Evolutionary conservation across 2,329 filamentous ascomycete species (phyloP).

Genomic region (Diaporthe helianthi): DNA sequence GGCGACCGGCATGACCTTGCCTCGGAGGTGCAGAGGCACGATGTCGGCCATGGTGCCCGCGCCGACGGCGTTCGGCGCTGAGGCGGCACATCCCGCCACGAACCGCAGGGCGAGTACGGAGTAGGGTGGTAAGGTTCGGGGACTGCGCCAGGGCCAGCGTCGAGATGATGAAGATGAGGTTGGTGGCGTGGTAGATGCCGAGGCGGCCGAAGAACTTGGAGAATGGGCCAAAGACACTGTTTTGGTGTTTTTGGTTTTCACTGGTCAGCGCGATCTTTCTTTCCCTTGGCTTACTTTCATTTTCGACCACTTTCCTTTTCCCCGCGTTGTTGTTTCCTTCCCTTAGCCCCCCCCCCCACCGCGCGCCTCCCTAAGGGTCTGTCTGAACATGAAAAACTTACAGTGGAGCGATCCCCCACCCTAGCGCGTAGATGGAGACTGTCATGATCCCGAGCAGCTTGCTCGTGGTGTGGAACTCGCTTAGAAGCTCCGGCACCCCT

Average conservation of each 20-base stretch:
- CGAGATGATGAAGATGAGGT: conserved; percentile 47
- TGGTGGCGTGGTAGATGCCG: conserved; percentile 51
- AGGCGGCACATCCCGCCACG: conserved; percentile 58
- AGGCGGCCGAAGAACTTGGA: conserved; percentile 53
- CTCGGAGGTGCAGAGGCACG: conserved; percentile 43
- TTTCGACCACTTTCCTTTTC: not conserved
- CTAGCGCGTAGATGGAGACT: conserved; percentile 72
- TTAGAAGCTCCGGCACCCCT: conserved; percentile 67
- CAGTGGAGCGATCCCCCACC: conserved; percentile 65
- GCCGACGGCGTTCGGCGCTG: conserved; percentile 59
- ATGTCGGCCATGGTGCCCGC: conserved; percentile 55
- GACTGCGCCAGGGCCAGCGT: conserved; percentile 49
- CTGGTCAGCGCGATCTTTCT: not conserved
- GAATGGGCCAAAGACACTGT: conserved; percentile 48
- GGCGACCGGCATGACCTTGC: conserved; percentile 60
- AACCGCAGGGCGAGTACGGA: conserved; percentile 60
- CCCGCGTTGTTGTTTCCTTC: not conserved
- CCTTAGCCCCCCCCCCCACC: too few species aligned
- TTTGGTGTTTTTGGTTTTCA: not conserved
- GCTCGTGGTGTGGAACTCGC: conserved; percentile 63
- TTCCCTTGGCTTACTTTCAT: not conserved
- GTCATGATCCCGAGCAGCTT: conserved; percentile 66
- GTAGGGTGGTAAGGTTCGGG: conserved; percentile 49
- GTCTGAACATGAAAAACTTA: not conserved
- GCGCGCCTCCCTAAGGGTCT: too few species aligned